Evolutionary conservation across 768 basidiomycete species (phyloP).

Genomic region (Boletus reticulatus): DNA sequence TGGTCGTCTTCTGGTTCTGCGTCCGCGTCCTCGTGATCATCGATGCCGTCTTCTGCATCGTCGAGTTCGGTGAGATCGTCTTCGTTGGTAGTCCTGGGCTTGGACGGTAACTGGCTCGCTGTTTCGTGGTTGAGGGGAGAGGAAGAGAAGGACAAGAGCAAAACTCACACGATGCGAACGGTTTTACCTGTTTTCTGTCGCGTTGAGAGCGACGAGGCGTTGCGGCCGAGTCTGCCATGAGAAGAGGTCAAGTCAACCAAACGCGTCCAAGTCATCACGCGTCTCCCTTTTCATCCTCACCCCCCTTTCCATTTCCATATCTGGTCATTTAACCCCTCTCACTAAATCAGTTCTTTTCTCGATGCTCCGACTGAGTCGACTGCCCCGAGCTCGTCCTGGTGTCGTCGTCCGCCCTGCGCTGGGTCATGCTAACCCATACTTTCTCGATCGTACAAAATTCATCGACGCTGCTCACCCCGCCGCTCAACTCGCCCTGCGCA

Average conservation of each 20-base stretch:
- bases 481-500: constrained; percentile 4
- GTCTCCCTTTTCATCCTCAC: constrained; percentile 8
- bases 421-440: constrained; percentile 2
- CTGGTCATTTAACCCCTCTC: no score
- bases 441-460: constrained; percentile 5
- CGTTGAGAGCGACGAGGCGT: constrained; percentile 59
- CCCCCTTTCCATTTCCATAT: neutral
- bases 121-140: constrained; percentile 1
- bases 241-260: constrained; percentile 16
- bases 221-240: constrained; percentile 26
- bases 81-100: constrained; percentile 53
- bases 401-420: constrained; percentile 8
- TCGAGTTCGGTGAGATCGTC: constrained; percentile 23
- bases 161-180: constrained; percentile 52
- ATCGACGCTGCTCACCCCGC: constrained; percentile 24
- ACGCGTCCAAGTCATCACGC: constrained; percentile 22
- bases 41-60: no score
- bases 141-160: neutral
- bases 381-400: no score
- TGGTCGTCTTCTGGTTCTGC: constrained; percentile 41
- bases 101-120: constrained; percentile 33
- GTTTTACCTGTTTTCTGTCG: constrained; percentile 61
- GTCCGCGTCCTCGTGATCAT: constrained; percentile 28
- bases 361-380: no score
- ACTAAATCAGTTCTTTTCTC: no score